Percentiles rank a stretch among this genome's conserved stretches.
Conservation (phyloP, 805 yeast species). For the Candida rishiriensis region DNA sequence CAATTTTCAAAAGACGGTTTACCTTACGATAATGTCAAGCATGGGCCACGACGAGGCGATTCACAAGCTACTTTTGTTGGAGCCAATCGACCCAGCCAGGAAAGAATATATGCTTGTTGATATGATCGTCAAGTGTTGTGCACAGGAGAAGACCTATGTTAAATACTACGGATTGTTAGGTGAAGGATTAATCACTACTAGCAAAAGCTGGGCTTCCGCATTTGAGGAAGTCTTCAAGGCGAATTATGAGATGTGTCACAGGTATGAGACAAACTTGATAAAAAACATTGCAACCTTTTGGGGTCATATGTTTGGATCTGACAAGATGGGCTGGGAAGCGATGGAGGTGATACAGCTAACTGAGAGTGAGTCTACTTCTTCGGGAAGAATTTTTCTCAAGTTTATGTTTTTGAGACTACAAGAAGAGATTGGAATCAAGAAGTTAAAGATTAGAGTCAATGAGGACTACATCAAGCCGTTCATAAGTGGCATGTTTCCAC, state of each 20-base stretch:
- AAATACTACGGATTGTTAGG: conserved; percentile 79
- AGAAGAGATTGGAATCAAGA: conserved; percentile 64
- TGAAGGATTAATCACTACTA: conserved; percentile 53
- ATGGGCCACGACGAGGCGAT: conserved; percentile 91
- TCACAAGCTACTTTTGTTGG: conserved; percentile 66
- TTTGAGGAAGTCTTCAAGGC: conserved; percentile 51
- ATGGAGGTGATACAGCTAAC: conserved; percentile 55
- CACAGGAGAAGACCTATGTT: conserved; percentile 82
- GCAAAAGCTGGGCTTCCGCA: conserved; percentile 51
- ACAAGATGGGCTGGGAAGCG: conserved; percentile 59
- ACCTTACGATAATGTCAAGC: conserved; percentile 81
- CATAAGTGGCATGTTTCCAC: conserved; percentile 64
- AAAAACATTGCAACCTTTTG: conserved; percentile 79
- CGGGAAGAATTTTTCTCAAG: conserved; percentile 76
- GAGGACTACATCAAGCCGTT: conserved; percentile 49
- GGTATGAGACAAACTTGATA: conserved; percentile 66
- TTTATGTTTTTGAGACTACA: conserved; percentile 75
- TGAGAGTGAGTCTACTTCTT: conserved; percentile 71
- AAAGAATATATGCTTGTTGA: conserved; percentile 57
- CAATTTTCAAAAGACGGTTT: conserved; percentile 70
- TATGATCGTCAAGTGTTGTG: conserved; percentile 73
- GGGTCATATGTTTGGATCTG: conserved; percentile 78
- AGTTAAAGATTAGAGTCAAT: conserved; percentile 43
- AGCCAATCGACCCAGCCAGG: conserved; percentile 33
- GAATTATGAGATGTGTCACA: conserved; percentile 56